Conservation (phyloP, 441 rosid species). For the Aleurites moluccanus region DNA sequence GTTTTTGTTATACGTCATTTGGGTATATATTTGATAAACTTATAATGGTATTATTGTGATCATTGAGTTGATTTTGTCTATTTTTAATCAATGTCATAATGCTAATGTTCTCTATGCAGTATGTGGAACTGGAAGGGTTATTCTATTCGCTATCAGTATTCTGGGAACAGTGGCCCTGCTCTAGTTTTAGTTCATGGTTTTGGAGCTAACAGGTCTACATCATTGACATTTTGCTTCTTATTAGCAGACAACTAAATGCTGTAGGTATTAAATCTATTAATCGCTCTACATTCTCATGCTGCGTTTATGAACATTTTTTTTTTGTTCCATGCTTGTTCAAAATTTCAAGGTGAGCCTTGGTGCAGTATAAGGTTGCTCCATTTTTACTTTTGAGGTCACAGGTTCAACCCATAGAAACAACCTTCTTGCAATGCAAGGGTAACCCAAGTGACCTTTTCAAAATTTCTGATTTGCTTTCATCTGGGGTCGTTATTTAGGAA, state of each 20-base stretch:
- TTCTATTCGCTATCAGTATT: conserved; percentile 71
- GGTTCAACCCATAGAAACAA: neutral
- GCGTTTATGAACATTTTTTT: neutral
- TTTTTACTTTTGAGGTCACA: neutral
- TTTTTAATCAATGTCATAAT: conserved; percentile 4
- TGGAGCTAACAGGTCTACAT: conserved; percentile 93
- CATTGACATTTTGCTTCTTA: conserved; percentile 53
- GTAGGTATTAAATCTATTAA: conserved; percentile 47
- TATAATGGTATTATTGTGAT: neutral
- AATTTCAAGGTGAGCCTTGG: neutral
- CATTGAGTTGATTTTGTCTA: neutral
- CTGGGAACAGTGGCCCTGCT: conserved; percentile 77
- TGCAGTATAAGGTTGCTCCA: neutral
- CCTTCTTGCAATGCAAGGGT: neutral
- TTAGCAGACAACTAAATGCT: conserved; percentile 48
- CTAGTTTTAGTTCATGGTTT: conserved; percentile 83
- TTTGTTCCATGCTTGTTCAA: neutral
- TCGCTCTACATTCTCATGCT: conserved; percentile 24
- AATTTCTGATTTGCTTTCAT: neutral
- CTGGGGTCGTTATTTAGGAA: neutral
- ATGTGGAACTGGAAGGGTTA: conserved; percentile 87
- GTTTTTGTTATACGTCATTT: neutral
- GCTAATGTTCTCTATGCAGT: conserved; percentile 35
- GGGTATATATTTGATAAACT: neutral
- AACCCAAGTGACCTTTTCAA: neutral